phyloP scores from a whole-genome alignment of 1,139 yeast genomes.

The Blastobotrys indianensis region DNA sequence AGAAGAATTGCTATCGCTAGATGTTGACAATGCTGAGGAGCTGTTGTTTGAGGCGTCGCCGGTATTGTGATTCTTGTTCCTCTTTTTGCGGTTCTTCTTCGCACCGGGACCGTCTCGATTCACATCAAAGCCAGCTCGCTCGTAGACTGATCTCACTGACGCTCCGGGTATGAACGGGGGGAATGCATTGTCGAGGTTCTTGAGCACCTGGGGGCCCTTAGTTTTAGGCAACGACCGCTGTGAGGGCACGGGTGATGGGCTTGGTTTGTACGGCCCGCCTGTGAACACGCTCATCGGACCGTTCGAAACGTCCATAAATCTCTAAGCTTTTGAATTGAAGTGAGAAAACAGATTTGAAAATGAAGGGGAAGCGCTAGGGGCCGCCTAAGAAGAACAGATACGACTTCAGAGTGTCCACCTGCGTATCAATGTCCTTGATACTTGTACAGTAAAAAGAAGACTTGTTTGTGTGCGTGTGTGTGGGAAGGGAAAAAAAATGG shows the following conservation, averaged over 20 bases:
- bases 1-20: no score
- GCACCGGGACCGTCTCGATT: constrained; percentile 18
- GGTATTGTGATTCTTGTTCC: background rate
- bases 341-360: no score
- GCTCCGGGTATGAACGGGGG: constrained; percentile 35
- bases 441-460: no score
- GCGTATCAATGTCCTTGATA: no score
- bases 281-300: constrained; percentile 1
- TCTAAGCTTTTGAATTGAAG: background rate
- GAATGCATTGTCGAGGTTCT: constrained; percentile 34
- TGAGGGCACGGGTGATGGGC: constrained; percentile 10
- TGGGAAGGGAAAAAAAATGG: no score
- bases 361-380: no score
- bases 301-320: background rate
- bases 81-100: background rate
- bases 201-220: background rate
- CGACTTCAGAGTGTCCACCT: no score
- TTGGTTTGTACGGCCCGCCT: background rate
- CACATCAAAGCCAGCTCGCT: constrained; percentile 39
- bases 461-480: no score
- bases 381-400: no score
- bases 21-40: no score
- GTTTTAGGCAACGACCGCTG: background rate
- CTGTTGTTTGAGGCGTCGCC: background rate
- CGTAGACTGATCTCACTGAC: constrained; percentile 33